Percentiles rank a stretch among this genome's conserved stretches.
These are phyloP conservation scores for Arctium lappa DNA, from an alignment of 129 eudicot species.

Conservation along the genomic window DNA sequence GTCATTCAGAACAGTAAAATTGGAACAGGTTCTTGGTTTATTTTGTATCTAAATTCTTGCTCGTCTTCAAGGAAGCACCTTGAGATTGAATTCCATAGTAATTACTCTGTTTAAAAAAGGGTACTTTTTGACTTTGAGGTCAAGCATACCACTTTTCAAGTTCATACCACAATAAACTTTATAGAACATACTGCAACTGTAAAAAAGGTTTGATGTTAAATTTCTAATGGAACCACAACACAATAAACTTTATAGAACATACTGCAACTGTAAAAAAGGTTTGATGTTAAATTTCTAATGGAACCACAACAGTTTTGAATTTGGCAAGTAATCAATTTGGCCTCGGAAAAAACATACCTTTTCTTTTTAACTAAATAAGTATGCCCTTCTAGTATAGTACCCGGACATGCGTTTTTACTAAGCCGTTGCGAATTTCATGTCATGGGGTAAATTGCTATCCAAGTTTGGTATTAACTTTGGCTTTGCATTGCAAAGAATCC, in stretches of 20 bases:
- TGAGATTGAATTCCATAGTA: neutral
- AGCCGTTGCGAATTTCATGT: neutral
- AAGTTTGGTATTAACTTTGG: neutral
- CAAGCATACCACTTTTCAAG: neutral
- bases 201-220: no score
- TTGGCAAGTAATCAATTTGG: neutral
- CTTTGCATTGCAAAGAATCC: neutral
- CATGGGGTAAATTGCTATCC: neutral
- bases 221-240: neutral
- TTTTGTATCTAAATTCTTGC: neutral
- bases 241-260: neutral
- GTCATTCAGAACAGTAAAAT: conserved; percentile 70
- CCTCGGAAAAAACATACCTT: neutral
- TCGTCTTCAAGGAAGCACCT: neutral
- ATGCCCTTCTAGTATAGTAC: neutral
- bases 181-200: neutral
- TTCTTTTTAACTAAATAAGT: neutral
- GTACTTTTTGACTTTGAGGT: neutral
- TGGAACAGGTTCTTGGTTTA: conserved; percentile 63
- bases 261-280: neutral
- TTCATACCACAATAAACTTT: conserved; percentile 1
- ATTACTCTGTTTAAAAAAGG: neutral
- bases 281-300: neutral
- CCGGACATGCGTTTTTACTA: neutral
- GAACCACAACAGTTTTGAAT: conserved; percentile 2